Evolutionary conservation across 169 alveolate genomes (phyloP), one percentile per base, ranked within the genome.

Genomic region (Plasmodium reichenowi): DNA sequence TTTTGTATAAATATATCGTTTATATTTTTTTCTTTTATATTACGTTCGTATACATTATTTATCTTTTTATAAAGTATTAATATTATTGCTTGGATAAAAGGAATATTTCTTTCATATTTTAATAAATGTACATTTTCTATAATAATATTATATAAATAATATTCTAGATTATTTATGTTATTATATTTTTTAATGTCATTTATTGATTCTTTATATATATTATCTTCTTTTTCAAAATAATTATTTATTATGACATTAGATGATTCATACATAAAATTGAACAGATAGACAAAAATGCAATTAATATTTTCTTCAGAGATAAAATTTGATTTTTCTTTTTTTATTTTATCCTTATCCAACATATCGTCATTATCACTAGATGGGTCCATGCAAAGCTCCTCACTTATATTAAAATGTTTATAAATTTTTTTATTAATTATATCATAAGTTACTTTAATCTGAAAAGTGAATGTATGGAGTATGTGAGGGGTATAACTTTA

Each of bases 161-260:
- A n/a, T 26, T 78, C 80, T 22, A 78, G 5, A 66, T 78, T 32
- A 10, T 54, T 78, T 15, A 78, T 78, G 26, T 78, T 78, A 52
- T 78, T 78, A 50, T 78, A 64, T 64, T 64, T 64, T 78, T 78
- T 78, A 66, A 78, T 78, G 26, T 78, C 89, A 43, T 47, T 59
- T 48, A 78, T 52, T 1, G 89, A 12, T 4, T 26, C 54, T 2
- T 9, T 78, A 20, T 66, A 64, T 3, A 78, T 20, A 43, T 78
- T 47, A 56, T 78, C 50, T 32, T 66, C 58, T 59, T 78, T 78
- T 56, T 78, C 89, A 71, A 56, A 78, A 71, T 78, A 78, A 72
- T 26, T 71, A 20, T 78, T 78, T 29, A 78, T 66, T 24, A 78
- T 66, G 20, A 78, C 56, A 26, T 78, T 78, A 29, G 78, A 78